Conservation (phyloP, 768 basidiomycete genomes). For the Termitomyces titanicus region DNA sequence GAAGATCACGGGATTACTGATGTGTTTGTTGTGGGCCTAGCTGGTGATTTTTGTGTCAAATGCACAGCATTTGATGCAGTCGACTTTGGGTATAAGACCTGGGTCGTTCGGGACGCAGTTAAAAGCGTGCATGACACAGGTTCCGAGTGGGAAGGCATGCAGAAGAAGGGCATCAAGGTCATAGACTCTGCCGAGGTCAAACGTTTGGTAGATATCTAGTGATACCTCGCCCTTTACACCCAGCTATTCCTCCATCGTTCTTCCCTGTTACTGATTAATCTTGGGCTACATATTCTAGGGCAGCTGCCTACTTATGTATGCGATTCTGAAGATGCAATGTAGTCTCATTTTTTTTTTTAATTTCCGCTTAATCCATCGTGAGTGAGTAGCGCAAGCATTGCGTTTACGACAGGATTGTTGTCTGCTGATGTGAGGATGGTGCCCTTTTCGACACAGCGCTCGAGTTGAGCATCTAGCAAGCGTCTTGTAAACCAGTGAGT, state of each 20-base stretch:
- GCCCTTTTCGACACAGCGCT: constrained; percentile 63
- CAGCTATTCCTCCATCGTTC: background rate
- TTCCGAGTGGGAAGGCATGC: constrained; percentile 34
- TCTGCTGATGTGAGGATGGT: constrained; percentile 39
- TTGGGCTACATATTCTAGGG: background rate
- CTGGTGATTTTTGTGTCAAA: constrained; percentile 78
- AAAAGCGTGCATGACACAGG: constrained; percentile 35
- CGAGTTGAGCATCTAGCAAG: constrained; percentile 66
- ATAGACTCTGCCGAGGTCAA: constrained; percentile 28
- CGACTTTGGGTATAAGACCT: constrained; percentile 45
- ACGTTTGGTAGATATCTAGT: constrained; percentile 9
- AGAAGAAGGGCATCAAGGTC: constrained; percentile 29
- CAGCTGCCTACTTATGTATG: background rate
- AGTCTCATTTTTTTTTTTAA: background rate
- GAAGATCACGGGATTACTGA: constrained; percentile 43
- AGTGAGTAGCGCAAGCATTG: constrained; percentile 29
- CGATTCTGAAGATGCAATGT: background rate
- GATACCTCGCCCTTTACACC: no score
- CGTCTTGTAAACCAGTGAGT: constrained; percentile 35
- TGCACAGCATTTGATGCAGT: constrained; percentile 51
- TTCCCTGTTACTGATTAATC: background rate
- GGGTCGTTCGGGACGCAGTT: constrained; percentile 47
- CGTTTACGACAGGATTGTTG: constrained; percentile 48
- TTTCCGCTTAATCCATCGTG: constrained; percentile 18
- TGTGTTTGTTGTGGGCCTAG: constrained; percentile 64